Base-by-base conservation (phyloP, 768 basidiomycete genomes). In the Boletus subcaerulescens region DNA sequence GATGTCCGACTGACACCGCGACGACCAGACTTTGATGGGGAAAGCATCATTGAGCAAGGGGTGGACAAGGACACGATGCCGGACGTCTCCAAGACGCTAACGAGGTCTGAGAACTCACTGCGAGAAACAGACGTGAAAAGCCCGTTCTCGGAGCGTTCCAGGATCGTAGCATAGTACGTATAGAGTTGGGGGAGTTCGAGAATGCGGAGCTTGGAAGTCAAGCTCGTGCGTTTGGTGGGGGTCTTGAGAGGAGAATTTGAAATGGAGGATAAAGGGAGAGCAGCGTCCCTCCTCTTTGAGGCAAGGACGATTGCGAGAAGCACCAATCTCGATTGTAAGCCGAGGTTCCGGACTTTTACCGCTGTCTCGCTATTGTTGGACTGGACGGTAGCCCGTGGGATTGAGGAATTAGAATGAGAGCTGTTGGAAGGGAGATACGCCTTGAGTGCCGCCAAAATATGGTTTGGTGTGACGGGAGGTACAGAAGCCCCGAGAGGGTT, bases 371-470 rank as follows among this genome's bases (percentile, higher is more conserved):
- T 87, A 55, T 76, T 80, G 47, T 56, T 50, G 38, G 71, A 45
- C n/a, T 65, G 56, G 35, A 57, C 45, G 18, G 65, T 14, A 10
- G 65, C 62, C 12, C 68, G 45, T n/a, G 66, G 41, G 15, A 53
- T n/a, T 0, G 65, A 61, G 1, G 56, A 3, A 36, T 52, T 53
- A 9, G 45, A 55, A 9, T 53, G 33, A 29, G 60, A 35, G 12
- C 67, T 62, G 14, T 71, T 59, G 15, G 79, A 74, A 22, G 83
- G 80, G 1, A 82, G 72, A 63, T 89, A 84, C 0, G 85, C 81
- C 67, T 91, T 93, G 54, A 93, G 76, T 2, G 91, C 90, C 3
- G 81, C 74, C 18, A 92, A 74, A 48, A 94, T 78, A 61, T 91
- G 84, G 18, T 80, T 70, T 5, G 90, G 89, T 0, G 82, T 80